Evolutionary conservation across 2,329 filamentous ascomycete species (phyloP).

Genomic region (Phaeosphaeria sp.): DNA sequence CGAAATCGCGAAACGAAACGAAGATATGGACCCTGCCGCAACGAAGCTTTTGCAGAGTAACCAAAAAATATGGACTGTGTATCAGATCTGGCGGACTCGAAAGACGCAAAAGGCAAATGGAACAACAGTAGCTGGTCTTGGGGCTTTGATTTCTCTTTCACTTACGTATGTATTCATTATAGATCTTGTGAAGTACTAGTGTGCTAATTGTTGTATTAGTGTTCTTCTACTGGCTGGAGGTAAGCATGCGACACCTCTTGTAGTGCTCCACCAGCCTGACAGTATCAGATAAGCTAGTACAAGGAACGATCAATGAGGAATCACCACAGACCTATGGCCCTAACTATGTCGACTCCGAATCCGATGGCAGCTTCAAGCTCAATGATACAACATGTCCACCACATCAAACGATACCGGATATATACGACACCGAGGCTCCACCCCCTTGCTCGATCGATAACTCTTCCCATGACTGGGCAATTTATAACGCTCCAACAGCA

Average conservation of each 20-base stretch:
- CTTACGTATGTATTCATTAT: neutral
- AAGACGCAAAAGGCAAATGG: neutral
- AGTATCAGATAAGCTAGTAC: neutral
- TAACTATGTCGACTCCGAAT: neutral
- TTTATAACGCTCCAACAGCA: neutral
- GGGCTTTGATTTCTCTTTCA: neutral
- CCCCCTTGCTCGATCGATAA: neutral
- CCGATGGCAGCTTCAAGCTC: neutral
- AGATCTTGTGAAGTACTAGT: neutral
- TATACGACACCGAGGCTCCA: neutral
- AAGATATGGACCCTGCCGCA: neutral
- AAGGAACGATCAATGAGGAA: neutral
- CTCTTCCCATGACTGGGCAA: neutral
- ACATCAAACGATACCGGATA: neutral
- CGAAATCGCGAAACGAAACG: neutral
- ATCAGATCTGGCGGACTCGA: neutral
- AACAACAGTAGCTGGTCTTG: neutral
- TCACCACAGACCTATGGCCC: neutral
- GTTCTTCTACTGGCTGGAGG: neutral
- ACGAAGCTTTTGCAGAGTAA: neutral
- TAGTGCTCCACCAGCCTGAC: neutral
- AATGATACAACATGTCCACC: neutral
- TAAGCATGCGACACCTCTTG: neutral
- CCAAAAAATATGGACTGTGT: neutral
- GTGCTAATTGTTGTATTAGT: neutral